A percentile compares a stretch with the other conserved stretches of the same genome.
Conservation (phyloP, 164 flowering plant species). For the Magnolia kwangsiensis region DNA sequence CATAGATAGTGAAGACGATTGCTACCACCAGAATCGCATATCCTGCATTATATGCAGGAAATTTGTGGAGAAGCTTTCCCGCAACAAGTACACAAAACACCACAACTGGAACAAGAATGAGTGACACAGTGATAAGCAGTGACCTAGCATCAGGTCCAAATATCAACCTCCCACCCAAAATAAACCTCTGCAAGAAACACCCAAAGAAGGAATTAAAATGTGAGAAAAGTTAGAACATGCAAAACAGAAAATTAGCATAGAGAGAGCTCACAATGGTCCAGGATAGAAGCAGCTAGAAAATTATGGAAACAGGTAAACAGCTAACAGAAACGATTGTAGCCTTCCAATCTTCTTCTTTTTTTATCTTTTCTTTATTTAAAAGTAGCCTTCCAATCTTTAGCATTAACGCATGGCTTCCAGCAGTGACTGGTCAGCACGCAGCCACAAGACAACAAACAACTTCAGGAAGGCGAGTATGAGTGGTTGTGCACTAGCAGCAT, state of each 20-base stretch:
- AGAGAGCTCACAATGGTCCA: not conserved
- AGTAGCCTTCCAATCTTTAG: not conserved
- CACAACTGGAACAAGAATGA: conserved; percentile 63
- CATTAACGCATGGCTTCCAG: not conserved
- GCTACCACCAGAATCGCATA: conserved; percentile 82
- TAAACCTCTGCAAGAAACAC: conserved; percentile 61
- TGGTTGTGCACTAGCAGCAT: too few species aligned
- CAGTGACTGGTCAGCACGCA: not conserved
- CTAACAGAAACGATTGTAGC: not conserved
- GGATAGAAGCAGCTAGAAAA: not conserved
- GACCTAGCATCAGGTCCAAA: conserved; percentile 95
- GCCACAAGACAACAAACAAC: too few species aligned
- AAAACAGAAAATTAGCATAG: not conserved
- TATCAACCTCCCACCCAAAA: conserved; percentile 79
- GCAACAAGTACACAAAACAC: conserved; percentile 82
- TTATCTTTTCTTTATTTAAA: too few species aligned
- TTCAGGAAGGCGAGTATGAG: too few species aligned
- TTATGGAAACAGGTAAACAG: not conserved
- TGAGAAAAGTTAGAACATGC: not conserved
- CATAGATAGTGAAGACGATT: conserved; percentile 62
- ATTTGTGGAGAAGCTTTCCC: conserved; percentile 78
- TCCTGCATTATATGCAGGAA: conserved; percentile 75
- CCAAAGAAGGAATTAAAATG: conserved; percentile 2
- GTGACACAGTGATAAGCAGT: conserved; percentile 60
- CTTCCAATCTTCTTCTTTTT: not conserved